Evolutionary conservation across 1,284 basidiomycete genomes (phyloP).

Genomic region (Volvariella volvacea): DNA sequence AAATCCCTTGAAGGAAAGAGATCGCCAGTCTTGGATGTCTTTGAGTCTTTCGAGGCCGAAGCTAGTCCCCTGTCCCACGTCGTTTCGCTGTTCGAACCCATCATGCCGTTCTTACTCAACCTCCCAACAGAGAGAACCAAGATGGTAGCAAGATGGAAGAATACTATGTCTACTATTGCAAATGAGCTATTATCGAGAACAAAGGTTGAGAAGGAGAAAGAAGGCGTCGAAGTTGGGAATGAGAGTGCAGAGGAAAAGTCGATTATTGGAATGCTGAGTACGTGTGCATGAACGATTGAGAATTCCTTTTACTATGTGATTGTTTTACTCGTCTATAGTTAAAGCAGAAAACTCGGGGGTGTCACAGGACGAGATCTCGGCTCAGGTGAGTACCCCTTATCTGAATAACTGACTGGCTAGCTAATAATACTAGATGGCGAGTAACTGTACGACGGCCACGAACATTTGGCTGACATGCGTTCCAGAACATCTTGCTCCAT

Average conservation of each 20-base stretch:
- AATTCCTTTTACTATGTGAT: conserved; percentile 23
- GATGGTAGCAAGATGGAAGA: conserved; percentile 28
- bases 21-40: conserved; percentile 30
- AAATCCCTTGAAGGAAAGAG: conserved; percentile 41
- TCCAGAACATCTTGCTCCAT: conserved; percentile 25
- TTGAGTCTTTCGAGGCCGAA: conserved; percentile 32
- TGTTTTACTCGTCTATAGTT: conserved; percentile 41
- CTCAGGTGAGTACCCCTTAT: too few species aligned
- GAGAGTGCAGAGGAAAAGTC: conserved; percentile 32
- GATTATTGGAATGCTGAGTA: conserved; percentile 42
- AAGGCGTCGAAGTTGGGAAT: conserved; percentile 19
- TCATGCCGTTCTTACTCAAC: conserved; percentile 35
- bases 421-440: too few species aligned
- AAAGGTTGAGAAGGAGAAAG: conserved; percentile 34
- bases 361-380: conserved; percentile 61
- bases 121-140: conserved; percentile 35
- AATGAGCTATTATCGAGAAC: conserved; percentile 37
- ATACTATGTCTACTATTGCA: conserved; percentile 38
- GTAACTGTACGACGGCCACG: too few species aligned
- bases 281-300: conserved; percentile 14
- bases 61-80: conserved; percentile 19
- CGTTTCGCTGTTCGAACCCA: conserved; percentile 32
- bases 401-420: too few species aligned
- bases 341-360: conserved; percentile 46
- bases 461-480: too few species aligned